These are phyloP conservation scores for Paramyrothecium sp. DNA, from an alignment of 2,329 filamentous ascomycete species.

Conservation along the genomic window DNA sequence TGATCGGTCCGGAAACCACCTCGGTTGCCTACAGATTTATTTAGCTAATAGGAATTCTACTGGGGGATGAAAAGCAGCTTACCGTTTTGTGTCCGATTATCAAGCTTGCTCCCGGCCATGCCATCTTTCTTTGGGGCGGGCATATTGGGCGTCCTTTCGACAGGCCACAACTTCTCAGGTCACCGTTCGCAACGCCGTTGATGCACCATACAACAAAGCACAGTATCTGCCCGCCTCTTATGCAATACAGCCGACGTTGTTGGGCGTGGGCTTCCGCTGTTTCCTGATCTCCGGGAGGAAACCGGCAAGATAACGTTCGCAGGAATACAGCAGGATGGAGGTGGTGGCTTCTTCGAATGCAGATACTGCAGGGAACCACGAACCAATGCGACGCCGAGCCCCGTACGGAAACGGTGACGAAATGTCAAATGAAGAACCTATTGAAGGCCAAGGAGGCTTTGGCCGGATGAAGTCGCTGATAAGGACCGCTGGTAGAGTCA, in stretches of 20 bases:
- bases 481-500: neutral
- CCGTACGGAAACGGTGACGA: too few species aligned
- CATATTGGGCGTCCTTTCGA: constrained; percentile 27
- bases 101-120: constrained; percentile 24
- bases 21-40: constrained; percentile 52
- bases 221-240: neutral
- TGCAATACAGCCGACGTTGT: too few species aligned
- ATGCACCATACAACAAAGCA: constrained; percentile 18
- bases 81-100: constrained; percentile 35
- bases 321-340: too few species aligned
- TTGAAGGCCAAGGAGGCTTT: neutral
- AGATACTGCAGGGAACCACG: too few species aligned
- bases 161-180: constrained; percentile 19
- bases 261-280: too few species aligned
- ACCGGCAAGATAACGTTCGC: too few species aligned
- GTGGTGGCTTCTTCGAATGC: too few species aligned
- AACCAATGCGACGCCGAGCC: too few species aligned
- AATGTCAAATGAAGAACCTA: too few species aligned
- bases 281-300: too few species aligned
- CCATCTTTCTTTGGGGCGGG: constrained; percentile 38
- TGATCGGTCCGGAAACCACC: constrained; percentile 79
- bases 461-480: neutral
- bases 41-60: neutral
- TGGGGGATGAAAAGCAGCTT: constrained; percentile 9
- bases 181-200: constrained; percentile 15